These are phyloP conservation scores for Aspergillus pseudotamarii DNA, from an alignment of 2,329 filamentous ascomycete species.

Conservation along the genomic window DNA sequence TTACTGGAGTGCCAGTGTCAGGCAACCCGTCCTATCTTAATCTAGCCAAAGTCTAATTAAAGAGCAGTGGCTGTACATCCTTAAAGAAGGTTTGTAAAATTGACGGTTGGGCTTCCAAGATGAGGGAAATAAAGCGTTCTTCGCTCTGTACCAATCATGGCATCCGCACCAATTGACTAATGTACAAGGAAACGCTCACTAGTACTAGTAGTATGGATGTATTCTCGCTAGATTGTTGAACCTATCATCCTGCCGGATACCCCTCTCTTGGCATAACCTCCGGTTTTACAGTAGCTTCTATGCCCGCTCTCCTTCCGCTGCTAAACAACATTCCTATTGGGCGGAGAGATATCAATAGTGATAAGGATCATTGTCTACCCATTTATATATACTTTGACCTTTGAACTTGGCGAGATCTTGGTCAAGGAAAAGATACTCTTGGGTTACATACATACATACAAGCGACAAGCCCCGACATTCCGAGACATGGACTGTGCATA, in stretches of 20 bases:
- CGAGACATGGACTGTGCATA: background rate
- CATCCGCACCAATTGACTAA: background rate
- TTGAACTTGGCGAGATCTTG: background rate
- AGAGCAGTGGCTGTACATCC: background rate
- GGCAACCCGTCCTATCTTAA: background rate
- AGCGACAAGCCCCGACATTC: background rate
- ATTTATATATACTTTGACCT: background rate
- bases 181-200: background rate
- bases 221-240: background rate
- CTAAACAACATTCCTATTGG: background rate
- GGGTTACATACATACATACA: background rate
- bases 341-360: conserved; percentile 2
- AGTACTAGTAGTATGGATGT: background rate
- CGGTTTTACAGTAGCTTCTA: background rate
- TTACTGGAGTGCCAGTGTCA: background rate
- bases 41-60: background rate
- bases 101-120: background rate
- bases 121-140: background rate
- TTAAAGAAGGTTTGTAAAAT: background rate
- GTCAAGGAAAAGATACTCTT: background rate
- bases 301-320: conserved; percentile 3
- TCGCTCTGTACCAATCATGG: background rate
- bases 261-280: background rate
- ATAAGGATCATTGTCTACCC: background rate
- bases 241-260: background rate